Conservation (phyloP, 2,329 filamentous ascomycete genomes). For the Cladophialophora chaetospira region DNA sequence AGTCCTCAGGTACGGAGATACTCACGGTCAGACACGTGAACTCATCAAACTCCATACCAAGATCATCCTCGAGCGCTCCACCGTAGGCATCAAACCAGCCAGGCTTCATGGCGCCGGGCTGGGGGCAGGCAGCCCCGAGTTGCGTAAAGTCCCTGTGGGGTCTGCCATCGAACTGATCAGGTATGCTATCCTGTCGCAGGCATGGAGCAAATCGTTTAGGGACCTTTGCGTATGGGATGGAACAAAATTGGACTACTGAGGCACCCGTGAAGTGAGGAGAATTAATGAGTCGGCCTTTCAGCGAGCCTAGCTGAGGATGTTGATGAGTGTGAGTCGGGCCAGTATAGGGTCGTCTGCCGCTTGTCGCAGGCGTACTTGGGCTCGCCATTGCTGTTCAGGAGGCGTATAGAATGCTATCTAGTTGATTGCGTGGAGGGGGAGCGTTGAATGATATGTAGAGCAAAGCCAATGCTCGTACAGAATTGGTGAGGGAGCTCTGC, state of each 20-base stretch:
- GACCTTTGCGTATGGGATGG: constrained; percentile 16
- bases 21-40: constrained; percentile 18
- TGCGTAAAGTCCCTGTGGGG: constrained; percentile 21
- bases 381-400: background rate
- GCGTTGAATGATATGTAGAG: too few relatives aligned
- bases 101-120: constrained; percentile 10
- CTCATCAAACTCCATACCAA: constrained; percentile 3
- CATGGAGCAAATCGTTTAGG: constrained; percentile 19
- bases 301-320: constrained; percentile 16
- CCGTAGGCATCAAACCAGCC: constrained; percentile 14
- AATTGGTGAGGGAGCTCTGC: too few relatives aligned
- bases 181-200: constrained; percentile 6
- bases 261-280: constrained; percentile 2
- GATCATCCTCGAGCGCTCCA: constrained; percentile 14
- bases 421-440: too few relatives aligned
- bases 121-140: constrained; percentile 17
- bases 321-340: constrained; percentile 7
- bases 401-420: too few relatives aligned
- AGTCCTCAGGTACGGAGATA: constrained; percentile 17
- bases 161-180: constrained; percentile 12
- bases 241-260: constrained; percentile 19
- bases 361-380: background rate
- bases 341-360: constrained; percentile 2
- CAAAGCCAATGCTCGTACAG: too few relatives aligned
- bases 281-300: constrained; percentile 15